Evolutionary conservation across 1,284 basidiomycete species (phyloP).

Genomic region (Cryptococcus sp.): DNA sequence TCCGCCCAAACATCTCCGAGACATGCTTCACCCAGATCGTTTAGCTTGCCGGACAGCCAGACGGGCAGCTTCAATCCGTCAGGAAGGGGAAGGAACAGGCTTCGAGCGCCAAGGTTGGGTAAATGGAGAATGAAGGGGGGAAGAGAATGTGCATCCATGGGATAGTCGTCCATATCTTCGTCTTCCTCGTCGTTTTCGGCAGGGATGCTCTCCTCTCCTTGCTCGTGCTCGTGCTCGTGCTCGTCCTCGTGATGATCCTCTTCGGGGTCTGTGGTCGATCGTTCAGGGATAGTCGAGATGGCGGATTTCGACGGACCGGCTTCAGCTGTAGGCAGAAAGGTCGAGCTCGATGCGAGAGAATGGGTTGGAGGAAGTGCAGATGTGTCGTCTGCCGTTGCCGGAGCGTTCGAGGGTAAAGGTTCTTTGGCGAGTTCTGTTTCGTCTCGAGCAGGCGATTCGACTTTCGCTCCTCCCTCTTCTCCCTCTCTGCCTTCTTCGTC

Average conservation of each 20-base stretch:
- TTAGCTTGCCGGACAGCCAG: constrained; percentile 22
- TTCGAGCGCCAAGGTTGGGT: constrained; percentile 18
- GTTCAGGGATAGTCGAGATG: background rate
- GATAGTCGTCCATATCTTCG: constrained; percentile 10
- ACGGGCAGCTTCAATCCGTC: constrained; percentile 16
- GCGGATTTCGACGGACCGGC: background rate
- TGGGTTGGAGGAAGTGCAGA: background rate
- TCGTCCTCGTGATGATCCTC: background rate
- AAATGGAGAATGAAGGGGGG: constrained; percentile 32
- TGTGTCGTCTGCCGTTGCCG: background rate
- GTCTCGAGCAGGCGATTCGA: too few relatives aligned
- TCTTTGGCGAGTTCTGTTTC: too few relatives aligned
- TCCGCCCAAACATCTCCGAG: constrained; percentile 24
- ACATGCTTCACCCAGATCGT: constrained; percentile 28
- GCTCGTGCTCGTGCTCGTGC: constrained; percentile 3
- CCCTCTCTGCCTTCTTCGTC: background rate
- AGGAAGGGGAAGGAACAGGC: constrained; percentile 23
- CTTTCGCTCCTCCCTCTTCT: background rate
- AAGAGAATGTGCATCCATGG: constrained; percentile 16
- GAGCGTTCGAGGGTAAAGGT: too few relatives aligned
- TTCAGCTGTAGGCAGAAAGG: too few relatives aligned
- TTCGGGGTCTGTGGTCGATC: too few relatives aligned
- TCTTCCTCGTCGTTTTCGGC: constrained; percentile 8
- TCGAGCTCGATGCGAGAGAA: too few relatives aligned
- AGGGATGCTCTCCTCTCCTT: constrained; percentile 4